Evolutionary conservation across 495 filamentous ascomycete species (phyloP).

Genomic region (Friedmanniomyces simplex): DNA sequence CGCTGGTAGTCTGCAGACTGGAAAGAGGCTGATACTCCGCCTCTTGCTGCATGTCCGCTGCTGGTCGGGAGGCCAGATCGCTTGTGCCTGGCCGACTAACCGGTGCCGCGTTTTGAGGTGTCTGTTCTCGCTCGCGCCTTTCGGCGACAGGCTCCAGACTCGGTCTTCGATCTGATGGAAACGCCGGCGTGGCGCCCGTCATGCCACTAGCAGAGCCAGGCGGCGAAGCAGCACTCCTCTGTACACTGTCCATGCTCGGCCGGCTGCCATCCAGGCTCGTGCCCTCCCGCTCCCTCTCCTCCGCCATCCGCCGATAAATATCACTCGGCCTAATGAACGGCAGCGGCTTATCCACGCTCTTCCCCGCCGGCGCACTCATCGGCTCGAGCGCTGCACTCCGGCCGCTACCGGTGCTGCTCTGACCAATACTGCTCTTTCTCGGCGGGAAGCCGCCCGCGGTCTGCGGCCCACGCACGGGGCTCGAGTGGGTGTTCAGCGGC

Average conservation of each 20-base stretch:
- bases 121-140: slow-evolving; percentile 1
- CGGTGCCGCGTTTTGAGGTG: slow-evolving; percentile 14
- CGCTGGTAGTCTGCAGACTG: not conserved
- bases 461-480: not conserved
- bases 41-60: not conserved
- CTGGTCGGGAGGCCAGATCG: not conserved
- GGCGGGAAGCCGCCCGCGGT: slow-evolving; percentile 35
- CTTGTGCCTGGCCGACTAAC: not conserved
- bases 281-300: slow-evolving; percentile 50
- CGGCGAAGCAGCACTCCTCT: slow-evolving; percentile 1
- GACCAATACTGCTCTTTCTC: slow-evolving; percentile 50
- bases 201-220: not conserved
- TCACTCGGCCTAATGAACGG: slow-evolving; percentile 66
- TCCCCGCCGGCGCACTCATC: not conserved
- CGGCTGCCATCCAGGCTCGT: slow-evolving; percentile 38
- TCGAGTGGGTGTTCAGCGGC: slow-evolving; percentile 24
- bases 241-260: slow-evolving; percentile 27
- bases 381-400: not conserved
- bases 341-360: slow-evolving; percentile 31
- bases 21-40: slow-evolving; percentile 1
- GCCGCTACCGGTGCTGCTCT: slow-evolving; percentile 15
- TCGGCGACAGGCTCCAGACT: slow-evolving; percentile 24
- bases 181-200: slow-evolving; percentile 14
- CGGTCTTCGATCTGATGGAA: slow-evolving; percentile 15
- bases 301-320: slow-evolving; percentile 63